A percentile compares a stretch with the other conserved stretches of the same genome.
These are phyloP conservation scores for Solanum gandarillasii DNA, from an alignment of 257 asterid genomes.

Conservation along the genomic window DNA sequence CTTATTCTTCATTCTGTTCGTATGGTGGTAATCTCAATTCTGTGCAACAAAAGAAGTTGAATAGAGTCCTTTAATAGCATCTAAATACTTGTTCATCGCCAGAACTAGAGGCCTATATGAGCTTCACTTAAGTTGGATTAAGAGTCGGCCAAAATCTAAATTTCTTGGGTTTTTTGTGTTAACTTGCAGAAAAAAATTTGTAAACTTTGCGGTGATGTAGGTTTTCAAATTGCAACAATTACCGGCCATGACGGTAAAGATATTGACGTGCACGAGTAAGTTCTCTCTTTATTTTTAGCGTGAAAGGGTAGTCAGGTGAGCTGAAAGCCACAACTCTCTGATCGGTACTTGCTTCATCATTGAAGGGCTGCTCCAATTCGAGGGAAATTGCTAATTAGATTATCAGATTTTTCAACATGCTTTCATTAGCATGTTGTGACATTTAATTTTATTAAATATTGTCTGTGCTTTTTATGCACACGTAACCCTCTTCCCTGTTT, in stretches of 20 bases:
- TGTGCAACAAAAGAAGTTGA: too few relatives aligned
- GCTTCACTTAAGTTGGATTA: neutral
- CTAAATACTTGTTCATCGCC: too few relatives aligned
- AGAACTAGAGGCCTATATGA: neutral
- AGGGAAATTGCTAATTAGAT: neutral
- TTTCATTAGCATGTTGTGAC: neutral
- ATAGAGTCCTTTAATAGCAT: too few relatives aligned
- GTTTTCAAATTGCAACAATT: conserved; percentile 19
- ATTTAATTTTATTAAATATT: neutral
- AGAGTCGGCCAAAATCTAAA: neutral
- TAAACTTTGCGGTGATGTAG: conserved; percentile 41
- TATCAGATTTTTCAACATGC: neutral
- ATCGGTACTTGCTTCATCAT: neutral
- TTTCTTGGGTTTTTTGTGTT: neutral
- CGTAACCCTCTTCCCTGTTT: neutral
- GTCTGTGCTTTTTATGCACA: neutral
- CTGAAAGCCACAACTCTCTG: neutral
- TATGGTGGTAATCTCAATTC: too few relatives aligned
- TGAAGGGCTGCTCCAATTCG: neutral
- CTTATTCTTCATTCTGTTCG: too few relatives aligned
- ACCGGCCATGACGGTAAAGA: conserved; percentile 34
- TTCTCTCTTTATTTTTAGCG: neutral
- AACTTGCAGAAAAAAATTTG: too few relatives aligned
- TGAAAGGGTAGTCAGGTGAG: neutral
- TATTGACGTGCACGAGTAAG: conserved; percentile 43